phyloP scores from a whole-genome alignment of 179 eudicot genomes.

The Silene vulgaris region DNA sequence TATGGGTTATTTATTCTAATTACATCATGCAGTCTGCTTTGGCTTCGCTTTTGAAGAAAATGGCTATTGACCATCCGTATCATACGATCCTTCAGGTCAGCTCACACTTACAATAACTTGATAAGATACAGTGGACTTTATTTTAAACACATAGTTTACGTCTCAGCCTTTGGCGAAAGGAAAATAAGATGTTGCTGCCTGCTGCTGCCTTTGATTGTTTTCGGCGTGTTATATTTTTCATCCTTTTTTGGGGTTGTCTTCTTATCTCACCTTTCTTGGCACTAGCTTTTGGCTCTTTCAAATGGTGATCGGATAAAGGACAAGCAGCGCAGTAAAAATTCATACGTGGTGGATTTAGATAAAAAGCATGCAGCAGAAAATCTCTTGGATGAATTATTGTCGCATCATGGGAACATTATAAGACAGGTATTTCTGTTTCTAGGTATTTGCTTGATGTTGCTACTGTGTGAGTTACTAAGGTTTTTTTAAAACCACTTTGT shows the following conservation, averaged over 20 bases:
- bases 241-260: not conserved
- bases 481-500: not conserved
- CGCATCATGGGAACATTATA: slow-evolving; percentile 70
- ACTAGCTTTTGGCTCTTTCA: slow-evolving; percentile 86
- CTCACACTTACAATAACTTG: not conserved
- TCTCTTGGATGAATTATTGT: slow-evolving; percentile 63
- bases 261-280: not conserved
- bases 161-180: not conserved
- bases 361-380: slow-evolving; percentile 93
- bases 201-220: not conserved
- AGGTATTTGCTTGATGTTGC: not conserved
- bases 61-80: slow-evolving; percentile 96
- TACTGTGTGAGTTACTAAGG: not conserved
- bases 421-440: slow-evolving; percentile 51
- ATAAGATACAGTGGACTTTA: not conserved
- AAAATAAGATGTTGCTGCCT: slow-evolving; percentile 2
- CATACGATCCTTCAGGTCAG: slow-evolving; percentile 90
- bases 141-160: not conserved
- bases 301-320: slow-evolving; percentile 97
- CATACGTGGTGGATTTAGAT: slow-evolving; percentile 92
- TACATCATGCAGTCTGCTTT: slow-evolving; percentile 74
- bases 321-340: slow-evolving; percentile 96
- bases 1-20: slow-evolving; percentile 18
- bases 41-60: slow-evolving; percentile 85
- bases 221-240: not conserved